Evolutionary conservation across 225 moss, liverwort and hornwort species (phyloP).

Genomic region (Ulota crispa): DNA sequence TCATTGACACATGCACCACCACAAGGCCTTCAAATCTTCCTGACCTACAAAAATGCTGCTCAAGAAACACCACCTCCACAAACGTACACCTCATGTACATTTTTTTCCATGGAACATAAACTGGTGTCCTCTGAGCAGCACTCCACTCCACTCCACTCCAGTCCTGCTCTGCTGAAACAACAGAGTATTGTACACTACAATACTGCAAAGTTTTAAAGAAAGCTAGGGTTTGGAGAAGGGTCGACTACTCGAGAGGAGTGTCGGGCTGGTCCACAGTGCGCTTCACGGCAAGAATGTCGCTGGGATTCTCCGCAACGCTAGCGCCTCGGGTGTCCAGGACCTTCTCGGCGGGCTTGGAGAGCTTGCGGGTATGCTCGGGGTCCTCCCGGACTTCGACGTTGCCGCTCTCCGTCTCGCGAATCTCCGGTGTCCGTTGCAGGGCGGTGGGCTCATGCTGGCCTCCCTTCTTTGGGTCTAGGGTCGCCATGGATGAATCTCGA

Average conservation of each 20-base stretch:
- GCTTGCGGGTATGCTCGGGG: constrained; percentile 29
- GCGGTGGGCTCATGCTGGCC: neutral
- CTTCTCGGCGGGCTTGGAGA: constrained; percentile 21
- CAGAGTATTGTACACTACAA: neutral
- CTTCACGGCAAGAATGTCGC: constrained; percentile 39
- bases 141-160: neutral
- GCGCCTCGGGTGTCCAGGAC: constrained; percentile 27
- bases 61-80: neutral
- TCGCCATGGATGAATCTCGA: constrained; percentile 15
- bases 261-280: constrained; percentile 35
- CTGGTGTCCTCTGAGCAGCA: neutral
- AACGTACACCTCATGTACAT: too few species aligned
- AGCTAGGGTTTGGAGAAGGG: neutral
- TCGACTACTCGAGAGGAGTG: constrained; percentile 44
- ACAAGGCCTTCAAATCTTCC: neutral
- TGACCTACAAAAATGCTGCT: neutral
- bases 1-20: neutral
- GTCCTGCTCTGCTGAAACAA: neutral
- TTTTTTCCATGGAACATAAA: neutral
- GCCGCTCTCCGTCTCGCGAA: constrained; percentile 51
- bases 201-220: neutral
- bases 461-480: neutral
- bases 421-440: constrained; percentile 46
- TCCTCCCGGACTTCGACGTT: constrained; percentile 49
- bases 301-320: constrained; percentile 4